These are phyloP conservation scores for Lipomyces yamadae DNA, from an alignment of 805 yeast genomes.

Conservation along the genomic window DNA sequence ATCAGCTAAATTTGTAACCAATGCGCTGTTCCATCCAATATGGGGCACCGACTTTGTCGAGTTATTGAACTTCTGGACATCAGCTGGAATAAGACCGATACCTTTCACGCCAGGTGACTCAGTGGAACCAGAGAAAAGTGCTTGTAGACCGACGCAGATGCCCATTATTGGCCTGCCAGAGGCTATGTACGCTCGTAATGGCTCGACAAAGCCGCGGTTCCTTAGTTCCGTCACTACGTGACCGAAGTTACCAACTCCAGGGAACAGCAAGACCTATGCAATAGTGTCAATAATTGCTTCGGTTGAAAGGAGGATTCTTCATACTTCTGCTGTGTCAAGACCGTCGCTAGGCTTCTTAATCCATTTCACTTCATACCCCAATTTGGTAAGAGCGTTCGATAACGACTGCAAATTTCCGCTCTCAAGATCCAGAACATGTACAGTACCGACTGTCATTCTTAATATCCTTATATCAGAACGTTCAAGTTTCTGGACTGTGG, in stretches of 20 bases:
- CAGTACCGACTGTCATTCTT: constrained; percentile 37
- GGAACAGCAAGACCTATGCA: constrained; percentile 65
- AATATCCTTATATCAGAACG: not conserved
- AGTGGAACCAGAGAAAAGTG: constrained; percentile 73
- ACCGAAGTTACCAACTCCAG: constrained; percentile 98
- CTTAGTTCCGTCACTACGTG: constrained; percentile 80
- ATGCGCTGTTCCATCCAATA: constrained; percentile 88
- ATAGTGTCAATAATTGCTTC: not conserved
- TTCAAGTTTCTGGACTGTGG: not conserved
- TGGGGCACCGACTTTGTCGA: constrained; percentile 85
- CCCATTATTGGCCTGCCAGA: constrained; percentile 94
- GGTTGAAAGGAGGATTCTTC: constrained; percentile 5
- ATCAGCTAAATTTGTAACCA: constrained; percentile 39
- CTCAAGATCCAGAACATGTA: constrained; percentile 88
- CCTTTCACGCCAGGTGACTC: constrained; percentile 72
- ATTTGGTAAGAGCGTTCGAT: constrained; percentile 76
- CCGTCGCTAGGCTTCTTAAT: constrained; percentile 61
- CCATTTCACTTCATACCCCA: constrained; percentile 72
- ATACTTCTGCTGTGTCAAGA: constrained; percentile 52
- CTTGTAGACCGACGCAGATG: constrained; percentile 94
- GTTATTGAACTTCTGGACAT: constrained; percentile 65
- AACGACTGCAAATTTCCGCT: constrained; percentile 93
- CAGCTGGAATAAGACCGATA: constrained; percentile 59
- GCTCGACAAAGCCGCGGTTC: constrained; percentile 64
- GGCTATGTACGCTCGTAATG: constrained; percentile 66